Percentiles rank a stretch among this genome's conserved stretches.
Conservation (phyloP, 768 basidiomycete genomes). For the Podaxis carcinomalis region DNA sequence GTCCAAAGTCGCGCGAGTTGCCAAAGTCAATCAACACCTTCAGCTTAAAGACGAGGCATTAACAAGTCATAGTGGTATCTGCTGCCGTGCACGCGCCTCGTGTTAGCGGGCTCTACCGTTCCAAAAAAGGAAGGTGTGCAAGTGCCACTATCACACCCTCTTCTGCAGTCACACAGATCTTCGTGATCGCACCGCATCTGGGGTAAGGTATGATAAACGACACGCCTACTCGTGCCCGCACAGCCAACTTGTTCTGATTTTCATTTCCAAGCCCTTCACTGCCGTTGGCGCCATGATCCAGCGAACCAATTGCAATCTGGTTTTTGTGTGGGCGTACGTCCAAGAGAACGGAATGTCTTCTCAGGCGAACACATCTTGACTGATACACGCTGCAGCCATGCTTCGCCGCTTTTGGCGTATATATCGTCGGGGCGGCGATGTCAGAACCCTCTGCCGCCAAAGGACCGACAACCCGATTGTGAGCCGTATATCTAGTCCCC, state of each 20-base stretch:
- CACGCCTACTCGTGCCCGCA: not conserved
- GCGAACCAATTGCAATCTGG: not conserved
- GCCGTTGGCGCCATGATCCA: not conserved
- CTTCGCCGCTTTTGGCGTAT: not conserved
- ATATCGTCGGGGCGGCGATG: slow-evolving; percentile 1
- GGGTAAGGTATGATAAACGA: not conserved
- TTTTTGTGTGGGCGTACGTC: not conserved
- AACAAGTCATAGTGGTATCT: too few species aligned
- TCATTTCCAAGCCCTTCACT: not conserved
- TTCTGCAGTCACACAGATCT: not conserved
- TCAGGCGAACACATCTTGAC: not conserved
- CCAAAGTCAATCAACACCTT: not conserved
- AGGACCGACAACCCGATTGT: not conserved
- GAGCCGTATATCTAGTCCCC: not conserved
- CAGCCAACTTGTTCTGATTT: not conserved
- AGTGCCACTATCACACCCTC: not conserved
- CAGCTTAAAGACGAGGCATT: not conserved
- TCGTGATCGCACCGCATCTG: not conserved
- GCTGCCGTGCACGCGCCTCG: not conserved
- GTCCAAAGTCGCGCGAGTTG: not conserved
- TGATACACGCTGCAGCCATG: not conserved
- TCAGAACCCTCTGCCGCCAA: not conserved
- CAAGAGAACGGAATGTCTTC: not conserved
- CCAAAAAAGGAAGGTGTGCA: not conserved
- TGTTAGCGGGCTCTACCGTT: not conserved